Evolutionary conservation across 2,329 filamentous ascomycete genomes (phyloP).

Genomic region (Nigrograna mackinnonii): DNA sequence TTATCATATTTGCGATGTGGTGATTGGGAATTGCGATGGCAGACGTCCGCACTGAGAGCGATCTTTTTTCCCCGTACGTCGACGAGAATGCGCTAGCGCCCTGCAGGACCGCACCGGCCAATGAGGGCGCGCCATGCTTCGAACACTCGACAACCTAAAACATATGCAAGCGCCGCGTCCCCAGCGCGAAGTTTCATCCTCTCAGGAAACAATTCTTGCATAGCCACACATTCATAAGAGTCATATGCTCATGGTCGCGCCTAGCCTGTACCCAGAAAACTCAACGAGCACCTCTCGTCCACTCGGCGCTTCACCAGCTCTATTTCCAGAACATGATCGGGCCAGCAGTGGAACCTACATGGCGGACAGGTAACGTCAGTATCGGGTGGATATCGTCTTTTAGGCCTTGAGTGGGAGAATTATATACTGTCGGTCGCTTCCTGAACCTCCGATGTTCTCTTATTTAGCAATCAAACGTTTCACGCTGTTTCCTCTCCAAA

Average conservation of each 20-base stretch:
- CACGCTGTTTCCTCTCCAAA: too few relatives aligned
- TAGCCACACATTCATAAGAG: slow-evolving; percentile 32
- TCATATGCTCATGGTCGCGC: slow-evolving; percentile 26
- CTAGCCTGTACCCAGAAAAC: slow-evolving; percentile 5
- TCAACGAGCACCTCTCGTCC: slow-evolving; percentile 29
- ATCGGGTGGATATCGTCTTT: background rate
- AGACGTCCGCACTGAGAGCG: slow-evolving; percentile 13
- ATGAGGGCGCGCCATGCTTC: slow-evolving; percentile 23
- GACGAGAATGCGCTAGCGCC: slow-evolving; percentile 20
- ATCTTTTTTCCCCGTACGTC: slow-evolving; percentile 23
- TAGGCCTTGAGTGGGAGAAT: background rate
- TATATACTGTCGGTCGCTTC: slow-evolving; percentile 12
- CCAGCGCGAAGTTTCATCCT: slow-evolving; percentile 29
- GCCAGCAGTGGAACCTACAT: too few relatives aligned
- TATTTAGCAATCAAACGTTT: too few relatives aligned
- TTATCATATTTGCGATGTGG: slow-evolving; percentile 28
- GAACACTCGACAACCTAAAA: slow-evolving; percentile 18
- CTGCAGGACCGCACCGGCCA: slow-evolving; percentile 20
- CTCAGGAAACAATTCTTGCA: slow-evolving; percentile 17
- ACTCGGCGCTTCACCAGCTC: slow-evolving; percentile 33
- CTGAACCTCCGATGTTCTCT: slow-evolving; percentile 4
- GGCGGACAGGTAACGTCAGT: too few relatives aligned
- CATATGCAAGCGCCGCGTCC: slow-evolving; percentile 28
- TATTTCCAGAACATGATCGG: slow-evolving; percentile 37
- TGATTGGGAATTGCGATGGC: slow-evolving; percentile 12